Evolutionary conservation across 148 eudicot genomes (phyloP).

Genomic region (Rhododendron molle): DNA sequence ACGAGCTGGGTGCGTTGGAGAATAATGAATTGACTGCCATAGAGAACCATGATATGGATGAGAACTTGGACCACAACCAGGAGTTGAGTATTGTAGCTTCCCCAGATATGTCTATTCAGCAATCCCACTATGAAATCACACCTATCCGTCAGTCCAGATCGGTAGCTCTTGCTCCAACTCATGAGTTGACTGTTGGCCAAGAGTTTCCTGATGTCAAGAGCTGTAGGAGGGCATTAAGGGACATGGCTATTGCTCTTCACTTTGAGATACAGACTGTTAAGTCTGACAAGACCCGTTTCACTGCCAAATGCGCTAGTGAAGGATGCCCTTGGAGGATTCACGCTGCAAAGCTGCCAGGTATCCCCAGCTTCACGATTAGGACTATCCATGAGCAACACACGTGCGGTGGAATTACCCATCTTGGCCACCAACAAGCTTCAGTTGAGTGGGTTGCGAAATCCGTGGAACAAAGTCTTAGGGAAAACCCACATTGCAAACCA

Average conservation of each 20-base stretch:
- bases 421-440: constrained; percentile 81
- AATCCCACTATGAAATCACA: constrained; percentile 28
- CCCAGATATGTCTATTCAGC: constrained; percentile 29
- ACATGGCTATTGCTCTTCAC: constrained; percentile 64
- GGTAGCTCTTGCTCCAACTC: constrained; percentile 32
- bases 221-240: constrained; percentile 58
- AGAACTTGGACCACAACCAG: constrained; percentile 30
- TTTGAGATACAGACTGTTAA: constrained; percentile 72
- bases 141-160: constrained; percentile 48
- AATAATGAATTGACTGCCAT: constrained; percentile 33
- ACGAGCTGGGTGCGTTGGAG: constrained; percentile 19
- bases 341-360: constrained; percentile 77
- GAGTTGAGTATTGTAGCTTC: constrained; percentile 25
- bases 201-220: constrained; percentile 67
- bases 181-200: constrained; percentile 61
- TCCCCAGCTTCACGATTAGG: constrained; percentile 65
- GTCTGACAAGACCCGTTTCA: constrained; percentile 74
- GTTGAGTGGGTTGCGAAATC: constrained; percentile 78
- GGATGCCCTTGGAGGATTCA: constrained; percentile 84
- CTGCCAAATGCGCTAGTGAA: constrained; percentile 70
- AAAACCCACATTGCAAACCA: constrained; percentile 72
- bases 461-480: constrained; percentile 54
- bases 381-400: constrained; percentile 56
- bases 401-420: constrained; percentile 65
- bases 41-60: constrained; percentile 32